A percentile compares a stretch with the other conserved stretches of the same genome.
Evolutionary conservation across 2,329 filamentous ascomycete genomes (phyloP).

Genomic region (Aurifilum marmelostoma): DNA sequence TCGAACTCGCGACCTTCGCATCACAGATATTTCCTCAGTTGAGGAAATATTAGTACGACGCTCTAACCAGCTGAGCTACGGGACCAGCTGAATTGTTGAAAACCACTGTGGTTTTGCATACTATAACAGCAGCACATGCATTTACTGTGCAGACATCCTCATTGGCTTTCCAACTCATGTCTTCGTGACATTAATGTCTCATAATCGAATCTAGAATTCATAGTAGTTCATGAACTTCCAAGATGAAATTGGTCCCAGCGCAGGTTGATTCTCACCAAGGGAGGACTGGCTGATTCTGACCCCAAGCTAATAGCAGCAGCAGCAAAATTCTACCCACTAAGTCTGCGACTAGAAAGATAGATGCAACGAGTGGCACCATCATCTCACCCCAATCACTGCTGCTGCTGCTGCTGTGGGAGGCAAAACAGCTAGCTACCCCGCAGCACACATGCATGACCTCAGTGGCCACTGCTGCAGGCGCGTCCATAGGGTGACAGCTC

Average conservation of each 20-base stretch:
- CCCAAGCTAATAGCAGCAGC: neutral
- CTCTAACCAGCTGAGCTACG: conserved; percentile 25
- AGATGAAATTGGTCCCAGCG: neutral
- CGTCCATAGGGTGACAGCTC: neutral
- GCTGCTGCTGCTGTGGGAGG: neutral
- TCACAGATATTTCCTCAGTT: conserved; percentile 5
- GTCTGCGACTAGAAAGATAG: neutral
- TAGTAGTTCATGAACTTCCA: too few species aligned
- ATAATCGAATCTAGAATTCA: too few species aligned
- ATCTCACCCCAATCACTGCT: too few species aligned
- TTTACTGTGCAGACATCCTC: too few species aligned
- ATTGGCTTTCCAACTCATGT: too few species aligned
- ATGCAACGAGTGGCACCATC: too few species aligned
- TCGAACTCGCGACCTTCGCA: conserved; percentile 23
- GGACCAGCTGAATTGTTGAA: conserved; percentile 12
- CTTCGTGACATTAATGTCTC: neutral
- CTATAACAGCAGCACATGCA: neutral
- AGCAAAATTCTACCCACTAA: neutral
- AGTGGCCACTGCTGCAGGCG: neutral
- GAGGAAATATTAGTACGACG: conserved; percentile 20
- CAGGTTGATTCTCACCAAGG: neutral
- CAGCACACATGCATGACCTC: neutral
- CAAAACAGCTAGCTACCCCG: conserved; percentile 9
- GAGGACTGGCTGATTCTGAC: neutral
- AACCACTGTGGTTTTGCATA: neutral